phyloP scores from a whole-genome alignment of 2,329 filamentous ascomycete genomes.

The Celoporthe dispersa region DNA sequence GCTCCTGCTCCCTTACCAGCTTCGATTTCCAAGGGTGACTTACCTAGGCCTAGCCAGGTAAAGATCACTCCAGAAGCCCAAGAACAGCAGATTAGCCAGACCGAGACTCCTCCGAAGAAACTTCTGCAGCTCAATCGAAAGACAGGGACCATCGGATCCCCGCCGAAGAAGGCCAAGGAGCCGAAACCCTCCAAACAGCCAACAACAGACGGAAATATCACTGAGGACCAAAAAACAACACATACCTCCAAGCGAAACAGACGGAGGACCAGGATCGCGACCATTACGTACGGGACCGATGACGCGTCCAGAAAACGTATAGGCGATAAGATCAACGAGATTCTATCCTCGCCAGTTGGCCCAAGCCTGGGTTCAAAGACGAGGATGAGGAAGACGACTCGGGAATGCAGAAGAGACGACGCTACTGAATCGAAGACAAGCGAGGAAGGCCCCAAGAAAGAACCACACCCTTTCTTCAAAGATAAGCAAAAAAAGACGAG shows the following conservation, averaged over 20 bases:
- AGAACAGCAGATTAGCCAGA: background rate
- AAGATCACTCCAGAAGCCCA: background rate
- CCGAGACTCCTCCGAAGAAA: conserved; percentile 44
- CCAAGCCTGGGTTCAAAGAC: conserved; percentile 27
- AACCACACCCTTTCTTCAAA: conserved; percentile 68
- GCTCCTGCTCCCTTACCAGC: background rate
- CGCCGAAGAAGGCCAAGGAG: conserved; percentile 59
- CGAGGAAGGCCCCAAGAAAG: conserved; percentile 36
- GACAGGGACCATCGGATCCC: conserved; percentile 66
- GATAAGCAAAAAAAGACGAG: conserved; percentile 51
- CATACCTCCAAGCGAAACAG: conserved; percentile 42
- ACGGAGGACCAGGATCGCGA: conserved; percentile 50
- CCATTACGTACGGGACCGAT: conserved; percentile 63
- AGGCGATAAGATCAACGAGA: conserved; percentile 65
- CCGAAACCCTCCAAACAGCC: conserved; percentile 25
- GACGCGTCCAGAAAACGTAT: conserved; percentile 50
- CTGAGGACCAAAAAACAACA: conserved; percentile 24
- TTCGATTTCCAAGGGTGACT: background rate
- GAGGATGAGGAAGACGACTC: conserved; percentile 28
- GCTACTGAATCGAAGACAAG: conserved; percentile 36
- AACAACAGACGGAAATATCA: conserved; percentile 28
- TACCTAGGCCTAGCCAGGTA: background rate
- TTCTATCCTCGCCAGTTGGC: conserved; percentile 49
- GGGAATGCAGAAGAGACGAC: conserved; percentile 35
- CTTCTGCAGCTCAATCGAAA: conserved; percentile 61